Evolutionary conservation across 139 green algal genomes (phyloP).

Genomic region (Picochlorum sp.): DNA sequence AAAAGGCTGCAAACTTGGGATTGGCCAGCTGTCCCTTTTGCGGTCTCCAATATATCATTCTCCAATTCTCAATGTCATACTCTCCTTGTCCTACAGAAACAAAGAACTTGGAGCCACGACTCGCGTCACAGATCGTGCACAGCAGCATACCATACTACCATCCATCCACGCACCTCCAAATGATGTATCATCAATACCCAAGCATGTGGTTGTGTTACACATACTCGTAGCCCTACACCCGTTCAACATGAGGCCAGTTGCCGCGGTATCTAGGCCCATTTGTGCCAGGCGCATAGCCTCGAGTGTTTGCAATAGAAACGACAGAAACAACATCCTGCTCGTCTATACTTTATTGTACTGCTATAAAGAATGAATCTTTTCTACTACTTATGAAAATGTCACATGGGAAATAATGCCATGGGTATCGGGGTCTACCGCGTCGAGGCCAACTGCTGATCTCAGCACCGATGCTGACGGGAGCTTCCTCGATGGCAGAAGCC

Average conservation of each 20-base stretch:
- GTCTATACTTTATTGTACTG: too few species aligned
- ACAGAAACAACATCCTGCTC: constrained; percentile 1
- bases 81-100: neutral
- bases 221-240: neutral
- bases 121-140: neutral
- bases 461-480: too few species aligned
- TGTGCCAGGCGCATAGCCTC: constrained; percentile 4
- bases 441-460: too few species aligned
- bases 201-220: neutral
- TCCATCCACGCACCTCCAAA: neutral
- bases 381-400: too few species aligned
- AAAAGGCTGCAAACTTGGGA: constrained; percentile 1
- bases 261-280: neutral
- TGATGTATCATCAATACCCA: neutral
- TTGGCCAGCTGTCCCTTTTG: constrained; percentile 1
- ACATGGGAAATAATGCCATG: too few species aligned
- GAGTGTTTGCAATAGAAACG: neutral
- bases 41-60: neutral
- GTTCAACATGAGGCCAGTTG: neutral
- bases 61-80: constrained; percentile 1
- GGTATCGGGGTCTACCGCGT: too few species aligned
- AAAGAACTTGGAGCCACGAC: neutral
- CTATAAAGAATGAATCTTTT: too few species aligned
- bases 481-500: too few species aligned
- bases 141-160: neutral